These are phyloP conservation scores for Ceratocystis harringtonii DNA, from an alignment of 2,329 filamentous ascomycete genomes.

Conservation along the genomic window DNA sequence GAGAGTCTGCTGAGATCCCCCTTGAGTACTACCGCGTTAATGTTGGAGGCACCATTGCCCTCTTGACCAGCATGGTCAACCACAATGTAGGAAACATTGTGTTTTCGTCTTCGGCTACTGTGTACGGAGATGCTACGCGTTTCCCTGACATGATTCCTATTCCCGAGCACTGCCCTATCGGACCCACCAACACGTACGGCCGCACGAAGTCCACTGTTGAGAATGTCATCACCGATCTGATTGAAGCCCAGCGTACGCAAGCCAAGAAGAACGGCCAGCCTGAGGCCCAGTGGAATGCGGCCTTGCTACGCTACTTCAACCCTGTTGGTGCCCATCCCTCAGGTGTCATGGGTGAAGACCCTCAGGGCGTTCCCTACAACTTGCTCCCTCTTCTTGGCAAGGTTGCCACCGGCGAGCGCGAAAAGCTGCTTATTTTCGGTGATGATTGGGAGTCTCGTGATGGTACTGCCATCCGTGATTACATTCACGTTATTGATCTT, in stretches of 20 bases:
- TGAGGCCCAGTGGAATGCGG: conserved; percentile 76
- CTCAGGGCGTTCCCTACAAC: conserved; percentile 90
- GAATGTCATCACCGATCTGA: conserved; percentile 76
- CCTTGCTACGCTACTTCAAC: conserved; percentile 94
- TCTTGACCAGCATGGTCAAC: conserved; percentile 73
- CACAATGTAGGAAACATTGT: conserved; percentile 94
- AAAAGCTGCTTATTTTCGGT: conserved; percentile 89
- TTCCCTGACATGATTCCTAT: conserved; percentile 98
- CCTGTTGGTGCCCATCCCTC: conserved; percentile 86
- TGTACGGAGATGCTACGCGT: conserved; percentile 94
- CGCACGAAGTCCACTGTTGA: conserved; percentile 92
- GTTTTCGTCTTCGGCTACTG: conserved; percentile 94
- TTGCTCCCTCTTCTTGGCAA: conserved; percentile 85
- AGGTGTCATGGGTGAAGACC: conserved; percentile 96
- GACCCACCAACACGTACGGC: conserved; percentile 93
- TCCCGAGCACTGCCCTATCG: conserved; percentile 88
- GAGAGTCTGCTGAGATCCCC: conserved; percentile 84
- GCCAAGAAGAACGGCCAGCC: conserved; percentile 65
- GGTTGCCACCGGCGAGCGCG: conserved; percentile 85
- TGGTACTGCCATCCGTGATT: conserved; percentile 90
- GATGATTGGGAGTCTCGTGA: conserved; percentile 85
- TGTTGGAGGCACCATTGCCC: conserved; percentile 76
- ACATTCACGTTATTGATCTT: conserved; percentile 91
- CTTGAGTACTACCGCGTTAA: conserved; percentile 98
- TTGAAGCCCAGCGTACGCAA: conserved; percentile 75